Conservation (phyloP, 352 stramenopile genomes). For the Phytophthora sp. region DNA sequence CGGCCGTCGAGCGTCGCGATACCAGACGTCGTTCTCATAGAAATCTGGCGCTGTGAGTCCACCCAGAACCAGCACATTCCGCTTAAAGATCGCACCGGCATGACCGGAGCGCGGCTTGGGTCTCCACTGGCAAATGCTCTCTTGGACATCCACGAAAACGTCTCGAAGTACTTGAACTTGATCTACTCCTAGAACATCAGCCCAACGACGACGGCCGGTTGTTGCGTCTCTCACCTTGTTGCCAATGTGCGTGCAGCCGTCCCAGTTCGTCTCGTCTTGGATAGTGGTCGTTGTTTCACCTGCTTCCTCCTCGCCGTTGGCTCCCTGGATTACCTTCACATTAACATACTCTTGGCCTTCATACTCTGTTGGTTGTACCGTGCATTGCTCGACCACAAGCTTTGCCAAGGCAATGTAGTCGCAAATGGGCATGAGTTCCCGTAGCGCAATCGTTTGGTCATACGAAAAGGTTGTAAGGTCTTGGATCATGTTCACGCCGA, state of each 20-base stretch:
- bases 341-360: constrained; percentile 58
- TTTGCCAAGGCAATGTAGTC: constrained; percentile 75
- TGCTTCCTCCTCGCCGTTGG: constrained; percentile 22
- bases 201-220: constrained; percentile 59
- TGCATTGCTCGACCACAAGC: constrained; percentile 62
- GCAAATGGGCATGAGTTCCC: constrained; percentile 63
- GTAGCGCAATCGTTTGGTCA: constrained; percentile 60
- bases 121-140: constrained; percentile 70
- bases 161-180: constrained; percentile 70
- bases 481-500: constrained; percentile 76
- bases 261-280: constrained; percentile 46
- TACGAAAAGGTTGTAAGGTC: constrained; percentile 74
- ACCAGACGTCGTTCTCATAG: constrained; percentile 91
- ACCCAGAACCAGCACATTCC: constrained; percentile 77
- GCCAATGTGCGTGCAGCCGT: constrained; percentile 66
- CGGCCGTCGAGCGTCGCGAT: constrained; percentile 62
- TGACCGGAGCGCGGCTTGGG: constrained; percentile 68
- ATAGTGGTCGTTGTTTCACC: constrained; percentile 17
- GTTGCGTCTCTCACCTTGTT: constrained; percentile 41
- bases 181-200: constrained; percentile 66
- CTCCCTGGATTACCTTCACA: constrained; percentile 43
- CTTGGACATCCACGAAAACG: constrained; percentile 68
- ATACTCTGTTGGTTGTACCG: constrained; percentile 47
- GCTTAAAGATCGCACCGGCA: constrained; percentile 74
- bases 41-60: constrained; percentile 66